Evolutionary conservation across 106 monocot species (phyloP).

Genomic region (Hemerocallis citrina): DNA sequence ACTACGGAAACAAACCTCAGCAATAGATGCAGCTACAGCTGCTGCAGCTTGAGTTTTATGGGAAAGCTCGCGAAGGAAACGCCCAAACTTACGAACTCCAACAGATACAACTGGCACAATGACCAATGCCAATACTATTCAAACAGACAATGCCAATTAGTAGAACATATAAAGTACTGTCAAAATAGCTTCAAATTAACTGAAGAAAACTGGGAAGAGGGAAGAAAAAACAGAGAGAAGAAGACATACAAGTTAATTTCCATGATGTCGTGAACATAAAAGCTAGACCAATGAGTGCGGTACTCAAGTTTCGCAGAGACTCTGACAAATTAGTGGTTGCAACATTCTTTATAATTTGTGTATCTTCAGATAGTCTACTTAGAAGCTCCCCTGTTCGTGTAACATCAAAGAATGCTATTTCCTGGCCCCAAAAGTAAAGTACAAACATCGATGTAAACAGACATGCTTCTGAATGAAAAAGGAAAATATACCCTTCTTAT

Average conservation of each 20-base stretch:
- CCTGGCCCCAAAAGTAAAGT: slow-evolving; percentile 32
- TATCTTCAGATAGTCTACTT: slow-evolving; percentile 97
- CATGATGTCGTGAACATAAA: slow-evolving; percentile 97
- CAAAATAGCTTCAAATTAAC: no score
- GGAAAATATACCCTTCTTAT: neutral
- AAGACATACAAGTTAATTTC: slow-evolving; percentile 91
- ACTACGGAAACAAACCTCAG: slow-evolving; percentile 79
- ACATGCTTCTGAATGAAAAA: neutral
- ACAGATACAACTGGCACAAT: slow-evolving; percentile 85
- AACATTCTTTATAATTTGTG: slow-evolving; percentile 98
- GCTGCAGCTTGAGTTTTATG: slow-evolving; percentile 99
- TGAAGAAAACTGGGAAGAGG: no score
- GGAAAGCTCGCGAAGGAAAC: slow-evolving; percentile 95
- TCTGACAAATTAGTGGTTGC: slow-evolving; percentile 97
- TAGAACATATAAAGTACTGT: no score
- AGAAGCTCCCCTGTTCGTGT: slow-evolving; percentile 97
- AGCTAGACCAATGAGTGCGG: slow-evolving; percentile 74
- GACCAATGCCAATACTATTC: slow-evolving; percentile 72
- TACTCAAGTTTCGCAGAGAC: slow-evolving; percentile 76
- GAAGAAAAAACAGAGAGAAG: no score
- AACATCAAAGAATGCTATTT: slow-evolving; percentile 98
- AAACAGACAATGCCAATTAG: slow-evolving; percentile 13
- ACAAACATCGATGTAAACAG: slow-evolving; percentile 1
- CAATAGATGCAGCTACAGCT: slow-evolving; percentile 92
- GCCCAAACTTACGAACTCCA: slow-evolving; percentile 87